A percentile compares a stretch with the other conserved stretches of the same genome.
phyloP scores from a whole-genome alignment of 179 eudicot species.

The Carnegiea gigantea region DNA sequence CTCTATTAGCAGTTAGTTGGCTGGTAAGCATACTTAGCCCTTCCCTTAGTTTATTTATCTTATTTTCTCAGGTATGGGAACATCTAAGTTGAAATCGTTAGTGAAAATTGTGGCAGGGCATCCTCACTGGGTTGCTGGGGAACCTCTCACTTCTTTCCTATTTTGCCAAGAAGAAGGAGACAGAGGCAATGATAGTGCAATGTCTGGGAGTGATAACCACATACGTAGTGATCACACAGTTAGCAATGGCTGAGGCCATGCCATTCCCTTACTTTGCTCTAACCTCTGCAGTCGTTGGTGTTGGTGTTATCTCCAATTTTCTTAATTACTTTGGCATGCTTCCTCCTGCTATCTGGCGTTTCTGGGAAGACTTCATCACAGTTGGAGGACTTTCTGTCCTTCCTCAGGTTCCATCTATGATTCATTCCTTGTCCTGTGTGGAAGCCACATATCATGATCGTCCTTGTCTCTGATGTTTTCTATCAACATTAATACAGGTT shows the following conservation, averaged over 20 bases:
- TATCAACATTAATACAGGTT: constrained; percentile 45
- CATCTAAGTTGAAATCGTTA: not conserved
- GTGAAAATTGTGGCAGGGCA: constrained; percentile 51
- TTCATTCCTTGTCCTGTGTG: not conserved
- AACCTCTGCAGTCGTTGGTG: constrained; percentile 64
- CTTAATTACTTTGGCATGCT: constrained; percentile 73
- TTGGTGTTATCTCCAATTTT: constrained; percentile 71
- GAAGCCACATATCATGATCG: not conserved
- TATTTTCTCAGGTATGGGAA: not conserved
- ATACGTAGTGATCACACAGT: constrained; percentile 70
- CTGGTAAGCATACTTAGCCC: constrained; percentile 50
- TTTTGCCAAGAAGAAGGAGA: constrained; percentile 86
- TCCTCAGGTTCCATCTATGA: constrained; percentile 61
- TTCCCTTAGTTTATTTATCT: not conserved
- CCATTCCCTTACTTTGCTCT: constrained; percentile 59
- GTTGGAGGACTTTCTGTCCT: constrained; percentile 87
- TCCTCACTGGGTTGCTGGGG: constrained; percentile 89
- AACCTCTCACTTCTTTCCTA: constrained; percentile 85
- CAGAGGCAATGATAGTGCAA: constrained; percentile 82
- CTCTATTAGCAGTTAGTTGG: constrained; percentile 92
- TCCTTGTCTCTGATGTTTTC: not conserved
- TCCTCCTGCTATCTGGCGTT: constrained; percentile 55
- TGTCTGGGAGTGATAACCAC: constrained; percentile 79
- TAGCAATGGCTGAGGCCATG: constrained; percentile 92
- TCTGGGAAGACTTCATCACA: constrained; percentile 94